Evolutionary conservation across 345 rosid genomes (phyloP).

Genomic region (Heritiera fomes): DNA sequence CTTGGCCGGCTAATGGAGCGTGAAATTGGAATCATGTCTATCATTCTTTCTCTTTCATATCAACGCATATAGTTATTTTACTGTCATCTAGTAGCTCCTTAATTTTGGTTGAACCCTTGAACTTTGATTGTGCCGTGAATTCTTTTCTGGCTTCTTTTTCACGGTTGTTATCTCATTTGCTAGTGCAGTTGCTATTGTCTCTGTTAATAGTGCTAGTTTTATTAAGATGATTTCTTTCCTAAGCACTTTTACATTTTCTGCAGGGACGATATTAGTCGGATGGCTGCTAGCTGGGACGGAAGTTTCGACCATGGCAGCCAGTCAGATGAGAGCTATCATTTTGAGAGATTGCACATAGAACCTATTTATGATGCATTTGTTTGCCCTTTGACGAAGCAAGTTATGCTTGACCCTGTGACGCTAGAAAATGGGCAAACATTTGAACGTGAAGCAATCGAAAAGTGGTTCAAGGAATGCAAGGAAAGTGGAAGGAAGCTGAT

Average conservation of each 20-base stretch:
- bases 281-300: conserved; percentile 76
- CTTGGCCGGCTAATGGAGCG: conserved; percentile 2
- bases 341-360: conserved; percentile 63
- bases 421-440: conserved; percentile 88
- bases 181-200: background rate
- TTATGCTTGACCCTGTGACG: conserved; percentile 88
- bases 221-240: background rate
- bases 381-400: conserved; percentile 89
- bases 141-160: background rate
- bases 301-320: conserved; percentile 62
- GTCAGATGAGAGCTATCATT: conserved; percentile 69
- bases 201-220: background rate
- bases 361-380: conserved; percentile 84
- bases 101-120: background rate
- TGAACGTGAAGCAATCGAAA: conserved; percentile 90
- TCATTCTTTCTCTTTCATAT: background rate
- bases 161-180: background rate
- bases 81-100: background rate
- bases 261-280: conserved; percentile 32
- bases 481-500: conserved; percentile 54
- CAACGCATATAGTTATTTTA: background rate
- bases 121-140: background rate
- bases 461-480: conserved; percentile 77
- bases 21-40: background rate
- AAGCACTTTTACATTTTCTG: conserved; percentile 5